Conservation (phyloP, 441 rosid genomes). For the Euphorbia schlechtendalii region DNA sequence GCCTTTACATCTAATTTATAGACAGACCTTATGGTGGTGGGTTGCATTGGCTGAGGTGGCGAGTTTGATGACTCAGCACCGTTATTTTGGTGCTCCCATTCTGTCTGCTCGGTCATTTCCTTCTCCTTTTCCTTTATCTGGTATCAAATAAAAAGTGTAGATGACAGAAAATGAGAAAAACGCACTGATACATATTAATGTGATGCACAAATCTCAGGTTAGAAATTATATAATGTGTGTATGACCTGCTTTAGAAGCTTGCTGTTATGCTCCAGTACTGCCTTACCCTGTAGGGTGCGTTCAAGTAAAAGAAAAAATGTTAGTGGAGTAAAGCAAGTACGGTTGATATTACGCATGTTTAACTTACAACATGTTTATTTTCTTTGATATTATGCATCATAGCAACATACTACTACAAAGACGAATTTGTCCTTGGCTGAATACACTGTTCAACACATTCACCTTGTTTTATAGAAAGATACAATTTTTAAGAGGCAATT, state of each 20-base stretch:
- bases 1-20: too few species aligned
- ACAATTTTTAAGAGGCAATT: too few species aligned
- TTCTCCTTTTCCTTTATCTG: constrained; percentile 59
- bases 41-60: constrained; percentile 31
- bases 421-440: too few species aligned
- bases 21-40: constrained; percentile 34
- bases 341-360: too few species aligned
- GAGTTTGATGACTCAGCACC: constrained; percentile 30
- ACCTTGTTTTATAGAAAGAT: too few species aligned
- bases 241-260: constrained; percentile 58
- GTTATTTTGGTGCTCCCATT: constrained; percentile 26
- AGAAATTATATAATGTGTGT: not conserved
- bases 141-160: too few species aligned
- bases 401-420: too few species aligned
- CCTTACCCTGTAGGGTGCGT: constrained; percentile 44
- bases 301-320: not conserved
- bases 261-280: constrained; percentile 66
- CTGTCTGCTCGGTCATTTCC: constrained; percentile 41
- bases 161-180: not conserved
- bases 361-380: too few species aligned
- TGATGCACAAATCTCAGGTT: not conserved
- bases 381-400: too few species aligned
- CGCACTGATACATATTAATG: not conserved
- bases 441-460: too few species aligned
- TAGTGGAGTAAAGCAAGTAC: too few species aligned